Evolutionary conservation across 108 stramenopile species (phyloP), one percentile per base, ranked within the genome.

Genomic region (Pelagomonas calceolata): DNA sequence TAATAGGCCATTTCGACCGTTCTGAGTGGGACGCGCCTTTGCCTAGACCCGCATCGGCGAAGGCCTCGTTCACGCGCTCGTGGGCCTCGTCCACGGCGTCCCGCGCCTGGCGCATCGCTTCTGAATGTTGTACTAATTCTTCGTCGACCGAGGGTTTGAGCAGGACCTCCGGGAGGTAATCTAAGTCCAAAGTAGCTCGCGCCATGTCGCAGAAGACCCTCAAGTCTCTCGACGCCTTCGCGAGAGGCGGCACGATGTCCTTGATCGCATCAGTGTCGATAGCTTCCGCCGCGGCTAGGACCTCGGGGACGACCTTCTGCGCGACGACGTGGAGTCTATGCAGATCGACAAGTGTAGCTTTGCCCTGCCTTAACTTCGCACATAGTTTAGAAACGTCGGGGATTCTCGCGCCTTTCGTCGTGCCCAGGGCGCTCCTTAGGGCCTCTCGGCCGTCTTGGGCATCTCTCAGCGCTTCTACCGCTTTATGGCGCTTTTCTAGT

Each of bases 61-160:
- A 76, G 14, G 71, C 78, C 67, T 85, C 72, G 30, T 65, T 65
- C 21, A 72, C 77, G 46, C 74, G 70, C 29, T 80, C 79, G 45
- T 75, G 77, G 18, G 72, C 71, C 34, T 86, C 80, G 32, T 72
- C 73, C 87, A 90, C 91, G 10, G 71, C 36, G 21, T 87, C 81
- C 72, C 89, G 87, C 83, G 90, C 88, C 36, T 75, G 66, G 66
- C 89, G 82, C 46, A 94, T 73, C 72, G 91, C 90, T 44, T 79
- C 76, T 39, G 75, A 66, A 43, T 95, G 65, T 34, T 92, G 90
- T 3, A 51, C 78, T 16, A 98, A 84, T 43, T 85, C 84, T n/a
- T 73, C 74, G 71, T 84, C 71, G 73, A 85, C 85, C 10, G 66
- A 64, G 12, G 90, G 74, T 44, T 89, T 85, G 70, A 96, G 81